phyloP scores from a whole-genome alignment of 345 rosid genomes.

The Sisymbrium altissimum region DNA sequence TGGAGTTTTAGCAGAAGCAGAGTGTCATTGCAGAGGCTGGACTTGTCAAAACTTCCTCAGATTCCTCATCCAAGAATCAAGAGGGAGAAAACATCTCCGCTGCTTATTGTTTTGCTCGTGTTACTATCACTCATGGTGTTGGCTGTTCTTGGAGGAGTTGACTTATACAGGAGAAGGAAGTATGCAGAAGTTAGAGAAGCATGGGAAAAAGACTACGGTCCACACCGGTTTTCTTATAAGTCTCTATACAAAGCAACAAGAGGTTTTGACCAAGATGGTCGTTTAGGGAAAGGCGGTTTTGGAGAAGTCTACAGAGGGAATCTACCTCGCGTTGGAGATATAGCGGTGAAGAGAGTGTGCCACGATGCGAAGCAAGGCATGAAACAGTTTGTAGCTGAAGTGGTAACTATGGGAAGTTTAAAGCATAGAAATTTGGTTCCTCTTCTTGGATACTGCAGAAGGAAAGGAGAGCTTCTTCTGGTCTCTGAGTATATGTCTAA shows the following conservation, averaged over 20 bases:
- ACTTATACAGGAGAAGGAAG: slow-evolving; percentile 37
- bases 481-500: slow-evolving; percentile 53
- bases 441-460: slow-evolving; percentile 49
- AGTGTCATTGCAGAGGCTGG: slow-evolving; percentile 30
- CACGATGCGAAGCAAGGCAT: slow-evolving; percentile 47
- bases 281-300: slow-evolving; percentile 55
- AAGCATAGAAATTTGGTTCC: slow-evolving; percentile 47
- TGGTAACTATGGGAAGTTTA: slow-evolving; percentile 42
- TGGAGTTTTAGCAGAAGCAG: slow-evolving; percentile 60
- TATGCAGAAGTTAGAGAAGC: slow-evolving; percentile 52
- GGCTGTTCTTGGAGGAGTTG: slow-evolving; percentile 12
- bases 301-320: slow-evolving; percentile 56
- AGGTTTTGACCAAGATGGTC: slow-evolving; percentile 45
- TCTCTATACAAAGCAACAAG: slow-evolving; percentile 54
- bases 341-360: slow-evolving; percentile 54
- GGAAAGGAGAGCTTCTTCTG: slow-evolving; percentile 43
- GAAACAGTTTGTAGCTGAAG: slow-evolving; percentile 46
- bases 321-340: slow-evolving; percentile 32
- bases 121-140: slow-evolving; percentile 10
- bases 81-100: slow-evolving; percentile 2
- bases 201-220: slow-evolving; percentile 58
- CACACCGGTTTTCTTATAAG: slow-evolving; percentile 51
- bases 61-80: slow-evolving; percentile 34
- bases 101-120: slow-evolving; percentile 21
- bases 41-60: slow-evolving; percentile 44